phyloP scores from a whole-genome alignment of 345 rosid genomes.

The Populus ilicifolia region DNA sequence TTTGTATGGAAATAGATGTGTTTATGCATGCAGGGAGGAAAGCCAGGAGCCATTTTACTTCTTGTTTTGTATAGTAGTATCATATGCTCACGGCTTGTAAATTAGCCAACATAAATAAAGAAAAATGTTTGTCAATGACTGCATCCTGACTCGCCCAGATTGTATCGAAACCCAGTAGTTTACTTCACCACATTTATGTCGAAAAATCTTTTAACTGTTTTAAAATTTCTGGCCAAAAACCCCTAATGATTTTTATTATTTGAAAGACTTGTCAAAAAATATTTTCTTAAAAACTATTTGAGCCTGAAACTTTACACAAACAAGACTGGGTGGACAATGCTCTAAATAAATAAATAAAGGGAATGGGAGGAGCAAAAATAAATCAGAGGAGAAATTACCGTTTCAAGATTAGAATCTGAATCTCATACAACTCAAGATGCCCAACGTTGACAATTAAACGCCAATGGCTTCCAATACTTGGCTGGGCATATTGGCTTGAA shows the following conservation, averaged over 20 bases:
- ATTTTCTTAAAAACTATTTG: no score
- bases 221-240: no score
- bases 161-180: no score
- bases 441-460: background rate
- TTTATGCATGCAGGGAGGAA: background rate
- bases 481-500: background rate
- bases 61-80: background rate
- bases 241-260: no score
- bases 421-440: background rate
- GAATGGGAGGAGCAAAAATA: background rate
- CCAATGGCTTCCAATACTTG: background rate
- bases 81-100: background rate
- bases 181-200: no score
- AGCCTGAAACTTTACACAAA: background rate
- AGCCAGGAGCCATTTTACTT: no score
- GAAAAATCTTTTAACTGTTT: no score
- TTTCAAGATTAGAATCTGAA: background rate
- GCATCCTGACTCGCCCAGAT: background rate
- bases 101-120: background rate
- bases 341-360: no score
- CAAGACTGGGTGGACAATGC: background rate
- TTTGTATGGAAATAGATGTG: background rate
- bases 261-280: no score
- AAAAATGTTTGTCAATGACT: background rate
- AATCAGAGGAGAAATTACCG: background rate